These are phyloP conservation scores for Phaseolus coccineus DNA, from an alignment of 331 rosid genomes.

Conservation along the genomic window DNA sequence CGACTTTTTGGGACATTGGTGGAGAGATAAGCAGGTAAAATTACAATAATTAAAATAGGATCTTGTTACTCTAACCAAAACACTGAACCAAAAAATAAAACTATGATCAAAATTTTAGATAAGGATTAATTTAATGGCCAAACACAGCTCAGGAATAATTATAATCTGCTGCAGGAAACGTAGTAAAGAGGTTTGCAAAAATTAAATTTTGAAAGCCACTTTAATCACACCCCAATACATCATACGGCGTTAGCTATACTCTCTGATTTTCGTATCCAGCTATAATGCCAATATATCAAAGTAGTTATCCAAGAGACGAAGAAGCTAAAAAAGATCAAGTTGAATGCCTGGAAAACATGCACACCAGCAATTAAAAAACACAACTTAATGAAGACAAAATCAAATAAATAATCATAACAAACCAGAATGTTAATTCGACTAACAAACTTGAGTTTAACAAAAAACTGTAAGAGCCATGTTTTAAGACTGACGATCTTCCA, in stretches of 20 bases:
- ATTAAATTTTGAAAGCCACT: background rate
- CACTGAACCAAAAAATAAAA: too few relatives aligned
- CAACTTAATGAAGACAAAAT: background rate
- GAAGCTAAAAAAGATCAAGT: background rate
- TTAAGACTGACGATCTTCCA: background rate
- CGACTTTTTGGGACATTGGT: too few relatives aligned
- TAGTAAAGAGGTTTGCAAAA: background rate
- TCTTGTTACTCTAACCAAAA: too few relatives aligned
- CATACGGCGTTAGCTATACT: background rate
- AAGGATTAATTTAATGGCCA: too few relatives aligned
- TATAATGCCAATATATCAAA: background rate
- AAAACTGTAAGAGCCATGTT: background rate
- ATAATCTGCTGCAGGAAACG: too few relatives aligned
- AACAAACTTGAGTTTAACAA: background rate
- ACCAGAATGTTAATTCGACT: slow-evolving; percentile 1
- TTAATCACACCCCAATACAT: too few relatives aligned
- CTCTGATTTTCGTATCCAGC: background rate
- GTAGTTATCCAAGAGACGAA: too few relatives aligned
- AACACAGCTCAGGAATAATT: too few relatives aligned
- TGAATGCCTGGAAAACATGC: background rate
- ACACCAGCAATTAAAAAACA: background rate
- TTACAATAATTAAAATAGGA: too few relatives aligned
- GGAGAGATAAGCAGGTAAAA: too few relatives aligned
- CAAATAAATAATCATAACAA: background rate
- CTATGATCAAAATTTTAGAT: too few relatives aligned